Evolutionary conservation across 2,329 filamentous ascomycete genomes (phyloP).

Genomic region (Botrytis aclada): DNA sequence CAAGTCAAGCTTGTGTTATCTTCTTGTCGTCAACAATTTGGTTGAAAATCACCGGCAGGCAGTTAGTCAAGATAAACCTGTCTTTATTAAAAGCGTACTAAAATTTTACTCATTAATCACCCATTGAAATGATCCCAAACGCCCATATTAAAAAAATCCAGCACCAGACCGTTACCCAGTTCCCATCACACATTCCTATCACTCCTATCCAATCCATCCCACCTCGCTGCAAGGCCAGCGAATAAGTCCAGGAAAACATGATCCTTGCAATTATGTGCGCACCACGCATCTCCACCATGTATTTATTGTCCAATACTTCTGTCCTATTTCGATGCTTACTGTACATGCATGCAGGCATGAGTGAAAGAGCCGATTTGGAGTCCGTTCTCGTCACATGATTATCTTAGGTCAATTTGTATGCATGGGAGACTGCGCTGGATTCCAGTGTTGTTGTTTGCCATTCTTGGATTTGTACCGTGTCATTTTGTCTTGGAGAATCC

Average conservation of each 20-base stretch:
- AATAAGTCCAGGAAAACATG: conserved; percentile 11
- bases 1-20: not conserved
- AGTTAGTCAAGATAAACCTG: not conserved
- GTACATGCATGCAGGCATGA: not conserved
- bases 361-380: not conserved
- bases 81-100: not conserved
- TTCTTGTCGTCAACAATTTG: not conserved
- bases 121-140: not conserved
- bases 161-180: not conserved
- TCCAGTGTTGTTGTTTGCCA: not conserved
- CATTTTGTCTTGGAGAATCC: not conserved
- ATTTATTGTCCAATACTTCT: not conserved
- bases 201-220: not conserved
- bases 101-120: not conserved
- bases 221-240: conserved; percentile 17
- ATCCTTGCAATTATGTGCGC: not conserved
- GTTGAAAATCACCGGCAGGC: not conserved
- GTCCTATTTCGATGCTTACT: not conserved
- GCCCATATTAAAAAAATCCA: not conserved
- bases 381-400: conserved; percentile 2
- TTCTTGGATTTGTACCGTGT: not conserved
- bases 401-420: not conserved
- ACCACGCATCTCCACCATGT: not conserved
- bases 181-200: not conserved
- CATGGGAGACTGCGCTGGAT: not conserved